Percentiles rank a stretch among this genome's conserved stretches.
Evolutionary conservation across 352 stramenopile genomes (phyloP).

Genomic region (Phytopythium aichiense): DNA sequence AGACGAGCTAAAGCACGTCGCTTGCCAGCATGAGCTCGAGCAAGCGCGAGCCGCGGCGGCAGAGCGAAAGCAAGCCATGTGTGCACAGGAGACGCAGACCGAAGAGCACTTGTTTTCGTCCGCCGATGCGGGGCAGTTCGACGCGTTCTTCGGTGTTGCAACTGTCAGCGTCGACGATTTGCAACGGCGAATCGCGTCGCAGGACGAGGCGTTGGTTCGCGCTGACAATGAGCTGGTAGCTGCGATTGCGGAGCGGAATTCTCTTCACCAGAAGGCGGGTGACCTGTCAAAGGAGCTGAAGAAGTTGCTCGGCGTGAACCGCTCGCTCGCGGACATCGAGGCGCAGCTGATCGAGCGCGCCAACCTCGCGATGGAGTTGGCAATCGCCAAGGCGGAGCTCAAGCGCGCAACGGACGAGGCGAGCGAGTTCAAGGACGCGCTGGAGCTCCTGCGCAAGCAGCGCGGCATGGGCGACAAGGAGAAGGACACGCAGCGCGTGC

Average conservation of each 20-base stretch:
- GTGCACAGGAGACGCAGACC: slow-evolving; percentile 41
- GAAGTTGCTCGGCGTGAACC: slow-evolving; percentile 43
- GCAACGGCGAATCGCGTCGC: slow-evolving; percentile 29
- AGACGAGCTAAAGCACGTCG: slow-evolving; percentile 33
- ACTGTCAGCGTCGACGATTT: slow-evolving; percentile 38
- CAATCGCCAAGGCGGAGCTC: slow-evolving; percentile 42
- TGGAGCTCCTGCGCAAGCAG: slow-evolving; percentile 44
- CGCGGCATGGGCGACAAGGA: slow-evolving; percentile 59
- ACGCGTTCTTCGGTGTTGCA: slow-evolving; percentile 24
- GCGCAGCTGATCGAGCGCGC: slow-evolving; percentile 55
- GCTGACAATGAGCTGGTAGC: slow-evolving; percentile 35
- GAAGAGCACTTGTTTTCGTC: slow-evolving; percentile 22
- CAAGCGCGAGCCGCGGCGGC: slow-evolving; percentile 9
- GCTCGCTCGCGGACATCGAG: slow-evolving; percentile 48
- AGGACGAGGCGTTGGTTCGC: slow-evolving; percentile 20
- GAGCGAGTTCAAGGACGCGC: slow-evolving; percentile 50
- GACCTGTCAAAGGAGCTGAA: slow-evolving; percentile 62
- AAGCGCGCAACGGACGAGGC: slow-evolving; percentile 54
- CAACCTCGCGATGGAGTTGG: slow-evolving; percentile 48
- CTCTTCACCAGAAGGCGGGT: slow-evolving; percentile 39
- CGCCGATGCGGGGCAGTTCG: slow-evolving; percentile 7
- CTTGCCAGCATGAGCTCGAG: slow-evolving; percentile 47
- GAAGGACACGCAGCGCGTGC: slow-evolving; percentile 50
- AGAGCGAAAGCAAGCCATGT: slow-evolving; percentile 13
- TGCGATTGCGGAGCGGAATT: slow-evolving; percentile 53